Evolutionary conservation across 257 asterid species (phyloP).

Genomic region (Linaria vulgaris): DNA sequence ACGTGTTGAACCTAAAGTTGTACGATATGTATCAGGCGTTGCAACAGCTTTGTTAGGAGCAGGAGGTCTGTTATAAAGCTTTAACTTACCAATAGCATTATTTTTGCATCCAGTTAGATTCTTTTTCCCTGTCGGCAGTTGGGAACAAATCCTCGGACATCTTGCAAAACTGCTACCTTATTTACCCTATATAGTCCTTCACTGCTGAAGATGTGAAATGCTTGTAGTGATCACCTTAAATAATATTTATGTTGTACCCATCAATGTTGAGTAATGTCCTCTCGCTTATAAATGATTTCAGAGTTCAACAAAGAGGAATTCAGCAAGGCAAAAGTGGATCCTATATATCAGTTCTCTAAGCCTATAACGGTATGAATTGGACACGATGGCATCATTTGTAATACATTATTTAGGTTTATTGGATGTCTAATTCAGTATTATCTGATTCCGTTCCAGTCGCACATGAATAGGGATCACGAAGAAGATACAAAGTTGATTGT

Average conservation of each 20-base stretch:
- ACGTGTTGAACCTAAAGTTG: constrained; percentile 78
- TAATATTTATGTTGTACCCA: constrained; percentile 10
- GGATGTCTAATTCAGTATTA: constrained; percentile 16
- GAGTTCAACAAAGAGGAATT: constrained; percentile 79
- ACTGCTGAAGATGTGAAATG: constrained; percentile 2
- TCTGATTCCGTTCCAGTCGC: constrained; percentile 56
- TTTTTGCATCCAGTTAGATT: constrained; percentile 1
- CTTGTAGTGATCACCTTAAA: constrained; percentile 9
- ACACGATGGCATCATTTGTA: constrained; percentile 4
- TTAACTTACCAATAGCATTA: constrained; percentile 9
- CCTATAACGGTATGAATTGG: constrained; percentile 64
- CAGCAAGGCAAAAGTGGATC: constrained; percentile 76
- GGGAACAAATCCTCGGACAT: not conserved
- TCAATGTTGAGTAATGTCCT: constrained; percentile 21
- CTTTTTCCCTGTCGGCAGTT: not conserved
- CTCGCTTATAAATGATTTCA: constrained; percentile 37
- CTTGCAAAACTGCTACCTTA: not conserved
- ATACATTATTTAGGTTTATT: constrained; percentile 10
- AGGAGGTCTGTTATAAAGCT: constrained; percentile 65
- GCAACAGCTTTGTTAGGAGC: constrained; percentile 90
- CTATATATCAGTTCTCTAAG: constrained; percentile 80
- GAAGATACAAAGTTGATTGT: constrained; percentile 91
- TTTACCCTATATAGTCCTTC: not conserved
- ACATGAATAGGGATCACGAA: constrained; percentile 92
- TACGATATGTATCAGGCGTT: constrained; percentile 81